Base-by-base conservation (phyloP, 805 yeast genomes). In the Lachancea waltii region DNA sequence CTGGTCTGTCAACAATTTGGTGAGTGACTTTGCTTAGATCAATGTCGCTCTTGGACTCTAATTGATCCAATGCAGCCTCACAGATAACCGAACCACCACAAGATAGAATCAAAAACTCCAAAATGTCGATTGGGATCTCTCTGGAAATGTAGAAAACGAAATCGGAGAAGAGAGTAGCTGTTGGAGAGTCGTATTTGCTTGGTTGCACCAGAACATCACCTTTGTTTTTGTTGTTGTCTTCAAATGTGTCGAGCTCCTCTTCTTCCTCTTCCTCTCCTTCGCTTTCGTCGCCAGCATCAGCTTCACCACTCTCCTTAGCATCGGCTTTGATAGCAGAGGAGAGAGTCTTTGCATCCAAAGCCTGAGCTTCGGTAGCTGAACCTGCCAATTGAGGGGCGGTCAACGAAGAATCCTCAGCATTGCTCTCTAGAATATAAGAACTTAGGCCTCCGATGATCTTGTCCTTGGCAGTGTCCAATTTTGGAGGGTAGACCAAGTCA, bases 1-100 rank as follows among this genome's bases (percentile, higher is more conserved):
- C 79, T 21, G 98, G 97, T 63, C 98, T 79, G 64, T 92, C 98
- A 47, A 81, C 80, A 50, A 92, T 81, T 64, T 90, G 97, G 63
- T 92, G 98, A 11, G 98, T 92, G 35, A 92, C 76, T 35, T 70
- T 65, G 21, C 77, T 68, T 40, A 85, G 67, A 56, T 82, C 81
- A 45, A 81, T 66, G 36, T 71, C 70, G 11, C 53, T 47, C 43
- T 62, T 51, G 34, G 59, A 48, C 36, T 60, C 65, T 42, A 81
- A 63, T 62, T 82, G 92, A 59, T 90, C 97, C 42, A 87, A 61
- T 2, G 92, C 82, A 41, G 92, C 75, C 64, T 92, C 98, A 53
- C 95, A 81, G 33, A 89, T 75, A 24, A 86, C 71, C 43, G 72
- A 69, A 36, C 97, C 97, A 44, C 97, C 97, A 53, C 82, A 78